Evolutionary conservation across 2,329 filamentous ascomycete genomes (phyloP).

Genomic region (Fusarium continuum): DNA sequence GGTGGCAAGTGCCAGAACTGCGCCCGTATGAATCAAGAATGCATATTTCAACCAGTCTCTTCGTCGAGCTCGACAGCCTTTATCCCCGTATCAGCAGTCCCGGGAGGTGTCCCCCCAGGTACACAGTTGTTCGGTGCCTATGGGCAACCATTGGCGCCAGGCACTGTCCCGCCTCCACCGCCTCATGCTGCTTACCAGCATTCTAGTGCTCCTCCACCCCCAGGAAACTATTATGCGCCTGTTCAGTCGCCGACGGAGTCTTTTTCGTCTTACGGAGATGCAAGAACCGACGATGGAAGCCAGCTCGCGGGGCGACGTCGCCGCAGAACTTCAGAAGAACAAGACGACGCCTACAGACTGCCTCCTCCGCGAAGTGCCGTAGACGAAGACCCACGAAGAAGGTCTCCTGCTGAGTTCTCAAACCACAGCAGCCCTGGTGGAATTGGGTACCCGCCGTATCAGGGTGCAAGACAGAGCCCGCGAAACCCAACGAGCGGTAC

Average conservation of each 20-base stretch:
- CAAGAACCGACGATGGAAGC: slow-evolving; percentile 46
- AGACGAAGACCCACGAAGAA: slow-evolving; percentile 60
- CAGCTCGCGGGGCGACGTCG: slow-evolving; percentile 47
- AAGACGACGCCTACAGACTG: slow-evolving; percentile 54
- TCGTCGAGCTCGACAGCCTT: slow-evolving; percentile 66
- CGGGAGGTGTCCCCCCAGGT: slow-evolving; percentile 66
- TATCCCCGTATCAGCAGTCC: slow-evolving; percentile 66
- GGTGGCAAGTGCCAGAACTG: slow-evolving; percentile 70
- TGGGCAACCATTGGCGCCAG: slow-evolving; percentile 61
- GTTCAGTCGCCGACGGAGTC: slow-evolving; percentile 57
- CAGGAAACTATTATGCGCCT: slow-evolving; percentile 53
- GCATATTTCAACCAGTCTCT: slow-evolving; percentile 68
- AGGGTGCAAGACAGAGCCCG: slow-evolving; percentile 51
- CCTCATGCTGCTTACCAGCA: slow-evolving; percentile 41
- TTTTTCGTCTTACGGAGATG: slow-evolving; percentile 52
- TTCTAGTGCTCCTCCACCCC: slow-evolving; percentile 47
- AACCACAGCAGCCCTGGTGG: slow-evolving; percentile 58
- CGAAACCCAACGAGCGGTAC: slow-evolving; percentile 48
- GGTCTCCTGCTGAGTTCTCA: slow-evolving; percentile 61
- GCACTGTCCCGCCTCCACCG: slow-evolving; percentile 40
- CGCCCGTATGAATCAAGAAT: slow-evolving; percentile 69
- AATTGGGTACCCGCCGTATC: slow-evolving; percentile 51
- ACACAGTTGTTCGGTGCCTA: slow-evolving; percentile 67
- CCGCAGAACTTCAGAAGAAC: slow-evolving; percentile 52
- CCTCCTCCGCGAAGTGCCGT: slow-evolving; percentile 55